Evolutionary conservation across 192 early-diverging fungal species (phyloP).

Genomic region (Phycomyces nitens): DNA sequence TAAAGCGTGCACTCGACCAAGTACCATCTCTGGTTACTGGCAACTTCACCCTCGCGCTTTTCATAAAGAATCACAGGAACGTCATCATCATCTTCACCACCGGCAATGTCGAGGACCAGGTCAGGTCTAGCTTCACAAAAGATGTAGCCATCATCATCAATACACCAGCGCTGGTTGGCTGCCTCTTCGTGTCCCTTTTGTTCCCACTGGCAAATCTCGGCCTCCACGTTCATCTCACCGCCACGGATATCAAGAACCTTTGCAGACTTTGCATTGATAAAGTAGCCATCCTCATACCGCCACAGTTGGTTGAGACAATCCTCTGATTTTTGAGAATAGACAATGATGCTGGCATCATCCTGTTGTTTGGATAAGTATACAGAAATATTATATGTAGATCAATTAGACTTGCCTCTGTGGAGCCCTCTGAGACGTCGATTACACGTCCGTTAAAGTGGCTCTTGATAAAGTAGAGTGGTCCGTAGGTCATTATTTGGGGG

Average conservation of each 20-base stretch:
- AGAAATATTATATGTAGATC: not conserved
- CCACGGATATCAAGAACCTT: constrained; percentile 29
- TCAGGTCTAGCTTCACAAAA: constrained; percentile 7
- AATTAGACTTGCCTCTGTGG: constrained; percentile 12
- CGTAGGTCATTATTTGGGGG: constrained; percentile 2
- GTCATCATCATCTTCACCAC: constrained; percentile 17
- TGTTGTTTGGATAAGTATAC: not conserved
- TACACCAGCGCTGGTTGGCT: constrained; percentile 18
- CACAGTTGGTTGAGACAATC: constrained; percentile 16
- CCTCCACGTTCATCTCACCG: constrained; percentile 15
- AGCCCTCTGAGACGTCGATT: constrained; percentile 17
- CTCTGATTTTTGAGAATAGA: constrained; percentile 12
- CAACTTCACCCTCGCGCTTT: constrained; percentile 20
- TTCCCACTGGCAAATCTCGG: constrained; percentile 14
- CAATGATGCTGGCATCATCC: constrained; percentile 22
- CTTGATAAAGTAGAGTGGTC: constrained; percentile 13
- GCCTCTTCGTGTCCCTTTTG: constrained; percentile 13
- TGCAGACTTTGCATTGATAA: constrained; percentile 23
- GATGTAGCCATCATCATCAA: constrained; percentile 23
- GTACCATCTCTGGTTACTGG: constrained; percentile 23
- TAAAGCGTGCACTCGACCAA: constrained; percentile 1
- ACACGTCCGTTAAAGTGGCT: constrained; percentile 25
- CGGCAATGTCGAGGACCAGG: constrained; percentile 21
- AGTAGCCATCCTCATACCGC: constrained; percentile 15
- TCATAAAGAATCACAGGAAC: constrained; percentile 19